phyloP scores from a whole-genome alignment of 2,329 filamentous ascomycete genomes.

The Dothideomycetes sp. region DNA sequence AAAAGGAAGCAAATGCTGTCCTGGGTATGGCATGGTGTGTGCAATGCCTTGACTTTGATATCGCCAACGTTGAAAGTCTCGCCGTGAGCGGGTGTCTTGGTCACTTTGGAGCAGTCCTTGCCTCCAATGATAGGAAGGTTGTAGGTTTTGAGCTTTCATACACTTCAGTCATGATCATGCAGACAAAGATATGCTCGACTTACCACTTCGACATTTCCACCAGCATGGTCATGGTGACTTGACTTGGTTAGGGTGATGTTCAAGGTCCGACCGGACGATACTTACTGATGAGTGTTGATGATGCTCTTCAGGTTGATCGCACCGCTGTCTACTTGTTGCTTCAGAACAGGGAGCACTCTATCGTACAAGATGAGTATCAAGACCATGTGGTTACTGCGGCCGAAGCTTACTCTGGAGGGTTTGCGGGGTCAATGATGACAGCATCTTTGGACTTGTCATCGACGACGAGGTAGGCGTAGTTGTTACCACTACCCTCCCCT shows the following conservation, averaged over 20 bases:
- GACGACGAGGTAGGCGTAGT: conserved; percentile 64
- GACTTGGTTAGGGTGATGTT: too few species aligned
- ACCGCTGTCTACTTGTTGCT: conserved; percentile 60
- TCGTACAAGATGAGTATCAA: too few species aligned
- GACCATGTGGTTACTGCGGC: too few species aligned
- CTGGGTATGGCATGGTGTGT: conserved; percentile 96
- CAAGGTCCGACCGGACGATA: too few species aligned
- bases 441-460: conserved; percentile 42
- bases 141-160: conserved; percentile 46
- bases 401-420: conserved; percentile 66
- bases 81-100: conserved; percentile 63
- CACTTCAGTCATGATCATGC: background rate
- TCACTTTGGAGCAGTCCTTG: conserved; percentile 74
- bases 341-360: conserved; percentile 56
- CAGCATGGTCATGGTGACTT: conserved; percentile 90
- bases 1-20: conserved; percentile 95
- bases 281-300: conserved; percentile 95
- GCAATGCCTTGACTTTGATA: conserved; percentile 76
- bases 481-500: conserved; percentile 72
- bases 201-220: conserved; percentile 79
- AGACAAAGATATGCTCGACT: conserved; percentile 18
- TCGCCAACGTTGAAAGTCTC: conserved; percentile 73
- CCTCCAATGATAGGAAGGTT: conserved; percentile 75
- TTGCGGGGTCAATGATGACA: conserved; percentile 68
- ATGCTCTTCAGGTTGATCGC: conserved; percentile 79